A percentile compares a stretch with the other conserved stretches of the same genome.
phyloP scores from a whole-genome alignment of 2,329 filamentous ascomycete species.

The Fusarium sp. region DNA sequence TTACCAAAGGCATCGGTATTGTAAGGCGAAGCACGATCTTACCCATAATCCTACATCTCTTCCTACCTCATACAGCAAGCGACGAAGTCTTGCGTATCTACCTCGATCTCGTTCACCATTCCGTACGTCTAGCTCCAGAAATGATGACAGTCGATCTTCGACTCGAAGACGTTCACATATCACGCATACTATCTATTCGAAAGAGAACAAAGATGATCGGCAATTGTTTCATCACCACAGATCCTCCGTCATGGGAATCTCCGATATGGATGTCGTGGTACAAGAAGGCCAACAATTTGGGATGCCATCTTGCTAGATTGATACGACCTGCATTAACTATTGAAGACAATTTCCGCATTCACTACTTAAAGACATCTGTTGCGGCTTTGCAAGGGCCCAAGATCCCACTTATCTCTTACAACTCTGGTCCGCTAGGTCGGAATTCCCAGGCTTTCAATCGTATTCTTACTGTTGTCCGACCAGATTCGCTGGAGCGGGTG shows the following conservation, averaged over 20 bases:
- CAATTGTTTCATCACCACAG: constrained; percentile 58
- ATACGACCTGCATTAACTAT: constrained; percentile 66
- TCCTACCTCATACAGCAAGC: constrained; percentile 44
- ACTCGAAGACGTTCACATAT: constrained; percentile 63
- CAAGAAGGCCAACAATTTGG: constrained; percentile 65
- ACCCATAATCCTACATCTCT: constrained; percentile 67
- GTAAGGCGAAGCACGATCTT: constrained; percentile 72
- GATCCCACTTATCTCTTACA: constrained; percentile 72
- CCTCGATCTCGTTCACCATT: constrained; percentile 68
- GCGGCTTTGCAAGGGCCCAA: constrained; percentile 54
- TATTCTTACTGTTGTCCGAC: constrained; percentile 69
- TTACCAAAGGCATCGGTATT: constrained; percentile 69
- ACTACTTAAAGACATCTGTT: constrained; percentile 64
- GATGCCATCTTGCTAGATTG: constrained; percentile 72
- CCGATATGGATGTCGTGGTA: constrained; percentile 67
- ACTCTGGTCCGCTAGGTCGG: constrained; percentile 71
- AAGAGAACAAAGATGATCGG: constrained; percentile 72
- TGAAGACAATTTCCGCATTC: constrained; percentile 73
- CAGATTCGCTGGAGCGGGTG: constrained; percentile 50
- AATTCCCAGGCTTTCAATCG: constrained; percentile 75
- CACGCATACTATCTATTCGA: constrained; percentile 61
- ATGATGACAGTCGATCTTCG: constrained; percentile 72
- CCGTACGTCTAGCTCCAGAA: constrained; percentile 71
- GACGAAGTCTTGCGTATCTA: constrained; percentile 55
- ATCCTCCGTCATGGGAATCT: constrained; percentile 66